phyloP scores from a whole-genome alignment of 495 filamentous ascomycete species.

The Penicillium longicatenatum region DNA sequence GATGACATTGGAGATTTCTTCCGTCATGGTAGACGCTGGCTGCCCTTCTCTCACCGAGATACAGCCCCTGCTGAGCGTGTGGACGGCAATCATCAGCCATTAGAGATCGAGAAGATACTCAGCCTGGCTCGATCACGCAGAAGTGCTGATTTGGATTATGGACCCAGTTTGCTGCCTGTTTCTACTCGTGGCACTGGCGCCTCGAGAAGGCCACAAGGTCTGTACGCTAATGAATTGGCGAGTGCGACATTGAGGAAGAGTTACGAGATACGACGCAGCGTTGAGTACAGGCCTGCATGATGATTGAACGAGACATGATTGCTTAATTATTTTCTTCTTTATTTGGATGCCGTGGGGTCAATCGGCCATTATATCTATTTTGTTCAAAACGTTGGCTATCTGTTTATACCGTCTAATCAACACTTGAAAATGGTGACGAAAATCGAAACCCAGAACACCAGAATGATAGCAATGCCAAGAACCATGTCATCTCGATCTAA shows the following conservation, averaged over 20 bases:
- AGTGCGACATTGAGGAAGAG: neutral
- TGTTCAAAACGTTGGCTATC: too few relatives aligned
- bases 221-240: constrained; percentile 16
- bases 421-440: too few relatives aligned
- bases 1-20: constrained; percentile 55
- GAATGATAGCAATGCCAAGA: too few relatives aligned
- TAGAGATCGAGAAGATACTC: constrained; percentile 38
- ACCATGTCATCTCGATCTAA: constrained; percentile 7
- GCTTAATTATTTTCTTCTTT: too few relatives aligned
- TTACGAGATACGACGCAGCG: neutral
- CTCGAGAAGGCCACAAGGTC: constrained; percentile 11
- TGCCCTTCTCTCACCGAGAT: constrained; percentile 12
- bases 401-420: too few relatives aligned
- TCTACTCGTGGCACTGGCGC: constrained; percentile 31
- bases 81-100: constrained; percentile 9
- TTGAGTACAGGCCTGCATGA: constrained; percentile 17
- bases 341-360: too few relatives aligned
- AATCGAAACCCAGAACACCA: too few relatives aligned
- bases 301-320: neutral
- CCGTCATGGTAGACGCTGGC: constrained; percentile 31
- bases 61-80: neutral
- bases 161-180: constrained; percentile 34
- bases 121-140: constrained; percentile 29
- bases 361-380: too few relatives aligned
- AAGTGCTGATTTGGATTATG: constrained; percentile 36